Conservation (phyloP, 768 basidiomycete genomes). For the Phaffia tasmanica region DNA sequence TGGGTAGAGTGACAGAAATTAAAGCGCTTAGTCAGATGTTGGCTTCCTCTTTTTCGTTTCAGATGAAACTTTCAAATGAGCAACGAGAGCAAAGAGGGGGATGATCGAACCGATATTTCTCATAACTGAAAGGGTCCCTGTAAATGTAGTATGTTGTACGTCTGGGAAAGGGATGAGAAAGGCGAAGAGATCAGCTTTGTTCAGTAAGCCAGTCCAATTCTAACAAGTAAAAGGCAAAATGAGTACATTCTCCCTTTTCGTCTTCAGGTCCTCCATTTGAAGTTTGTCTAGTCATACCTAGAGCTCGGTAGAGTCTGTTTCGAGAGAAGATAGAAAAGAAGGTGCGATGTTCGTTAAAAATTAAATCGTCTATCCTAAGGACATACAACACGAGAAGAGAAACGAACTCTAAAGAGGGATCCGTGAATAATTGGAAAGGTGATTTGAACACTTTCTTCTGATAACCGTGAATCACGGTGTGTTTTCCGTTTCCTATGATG, state of each 20-base stretch:
- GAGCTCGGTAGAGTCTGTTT: constrained; percentile 53
- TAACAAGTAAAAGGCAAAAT: background rate
- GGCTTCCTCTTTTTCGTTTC: constrained; percentile 58
- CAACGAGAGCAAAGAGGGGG: background rate
- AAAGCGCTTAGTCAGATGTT: constrained; percentile 60
- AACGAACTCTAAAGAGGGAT: constrained; percentile 44
- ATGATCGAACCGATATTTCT: background rate
- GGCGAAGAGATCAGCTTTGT: no score
- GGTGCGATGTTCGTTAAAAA: background rate
- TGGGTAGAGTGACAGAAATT: constrained; percentile 38
- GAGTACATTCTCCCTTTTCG: constrained; percentile 43
- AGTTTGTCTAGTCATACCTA: constrained; percentile 60
- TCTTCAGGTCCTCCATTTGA: constrained; percentile 43
- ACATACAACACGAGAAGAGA: background rate
- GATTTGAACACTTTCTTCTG: constrained; percentile 55
- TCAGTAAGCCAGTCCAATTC: no score
- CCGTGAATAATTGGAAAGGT: constrained; percentile 66
- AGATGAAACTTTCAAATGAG: constrained; percentile 34
- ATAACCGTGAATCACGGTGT: constrained; percentile 36
- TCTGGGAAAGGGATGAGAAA: no score
- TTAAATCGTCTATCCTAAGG: background rate
- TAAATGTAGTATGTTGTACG: no score
- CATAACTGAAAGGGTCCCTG: no score
- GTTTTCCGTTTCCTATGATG: constrained; percentile 68
- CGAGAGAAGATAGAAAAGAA: background rate